phyloP scores from a whole-genome alignment of 352 stramenopile species.

The Pseudoperonospora humuli region DNA sequence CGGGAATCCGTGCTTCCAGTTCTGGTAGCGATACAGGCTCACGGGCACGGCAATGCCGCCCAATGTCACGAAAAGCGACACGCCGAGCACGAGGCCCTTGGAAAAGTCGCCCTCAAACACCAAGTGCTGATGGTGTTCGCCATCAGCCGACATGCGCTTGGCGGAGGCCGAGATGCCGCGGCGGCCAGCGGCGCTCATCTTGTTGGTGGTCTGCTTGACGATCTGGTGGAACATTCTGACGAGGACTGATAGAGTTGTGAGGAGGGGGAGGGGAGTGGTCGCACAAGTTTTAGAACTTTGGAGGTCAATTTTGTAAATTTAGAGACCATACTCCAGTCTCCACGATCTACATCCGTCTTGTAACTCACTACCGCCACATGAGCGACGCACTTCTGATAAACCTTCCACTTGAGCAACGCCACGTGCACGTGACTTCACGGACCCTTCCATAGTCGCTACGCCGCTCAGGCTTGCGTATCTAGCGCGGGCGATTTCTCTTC shows the following conservation, averaged over 20 bases:
- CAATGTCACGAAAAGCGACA: slow-evolving; percentile 53
- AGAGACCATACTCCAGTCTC: too few species aligned
- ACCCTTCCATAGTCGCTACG: too few species aligned
- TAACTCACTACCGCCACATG: too few species aligned
- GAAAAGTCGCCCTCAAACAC: slow-evolving; percentile 81
- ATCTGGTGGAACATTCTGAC: slow-evolving; percentile 45
- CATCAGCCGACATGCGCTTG: slow-evolving; percentile 64
- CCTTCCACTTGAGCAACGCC: too few species aligned
- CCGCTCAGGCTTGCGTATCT: too few species aligned
- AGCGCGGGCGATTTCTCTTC: too few species aligned
- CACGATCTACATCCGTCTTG: too few species aligned
- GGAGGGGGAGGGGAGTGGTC: neutral
- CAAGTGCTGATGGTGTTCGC: slow-evolving; percentile 78
- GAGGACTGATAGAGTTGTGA: slow-evolving; percentile 13
- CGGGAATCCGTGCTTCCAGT: slow-evolving; percentile 87
- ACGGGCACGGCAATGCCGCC: slow-evolving; percentile 60
- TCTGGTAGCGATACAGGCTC: slow-evolving; percentile 71
- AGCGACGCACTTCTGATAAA: too few species aligned
- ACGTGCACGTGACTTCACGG: too few species aligned
- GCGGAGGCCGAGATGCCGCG: slow-evolving; percentile 71
- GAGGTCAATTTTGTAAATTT: too few species aligned
- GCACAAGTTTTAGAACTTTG: too few species aligned
- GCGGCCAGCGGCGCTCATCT: slow-evolving; percentile 46
- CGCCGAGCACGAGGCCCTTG: slow-evolving; percentile 55
- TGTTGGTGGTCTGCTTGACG: slow-evolving; percentile 60